phyloP scores from a whole-genome alignment of 495 filamentous ascomycete genomes.

The Neurospora tetrasperma region DNA sequence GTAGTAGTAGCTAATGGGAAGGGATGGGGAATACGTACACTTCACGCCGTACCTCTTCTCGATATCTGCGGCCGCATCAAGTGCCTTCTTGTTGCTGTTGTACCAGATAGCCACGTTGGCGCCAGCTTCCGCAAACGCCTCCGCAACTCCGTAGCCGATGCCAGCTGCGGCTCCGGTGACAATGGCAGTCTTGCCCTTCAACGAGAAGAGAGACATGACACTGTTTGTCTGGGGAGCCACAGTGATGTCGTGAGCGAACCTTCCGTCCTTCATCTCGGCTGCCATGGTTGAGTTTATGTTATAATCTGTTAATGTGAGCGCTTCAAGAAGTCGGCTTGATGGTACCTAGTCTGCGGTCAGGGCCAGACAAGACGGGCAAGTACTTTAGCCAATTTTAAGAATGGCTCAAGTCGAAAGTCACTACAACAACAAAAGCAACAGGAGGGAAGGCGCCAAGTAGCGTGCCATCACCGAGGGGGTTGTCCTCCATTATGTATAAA shows the following conservation, averaged over 20 bases:
- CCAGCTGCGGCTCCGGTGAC: slow-evolving; percentile 74
- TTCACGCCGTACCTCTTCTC: slow-evolving; percentile 69
- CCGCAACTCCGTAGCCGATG: slow-evolving; percentile 70
- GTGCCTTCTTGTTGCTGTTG: slow-evolving; percentile 62
- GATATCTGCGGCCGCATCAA: slow-evolving; percentile 61
- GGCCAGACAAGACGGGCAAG: no score
- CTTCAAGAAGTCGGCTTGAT: neutral
- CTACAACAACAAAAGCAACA: neutral
- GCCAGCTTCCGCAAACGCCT: slow-evolving; percentile 68
- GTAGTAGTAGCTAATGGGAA: neutral
- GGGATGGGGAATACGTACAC: slow-evolving; percentile 37
- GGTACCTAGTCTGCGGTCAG: neutral
- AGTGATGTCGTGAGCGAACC: slow-evolving; percentile 53
- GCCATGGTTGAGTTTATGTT: slow-evolving; percentile 22
- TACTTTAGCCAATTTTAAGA: no score
- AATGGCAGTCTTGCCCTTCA: slow-evolving; percentile 76
- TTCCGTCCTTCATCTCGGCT: slow-evolving; percentile 38
- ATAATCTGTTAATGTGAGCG: neutral
- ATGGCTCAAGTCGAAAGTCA: no score
- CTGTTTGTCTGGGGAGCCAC: slow-evolving; percentile 47
- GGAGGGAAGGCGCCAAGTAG: neutral
- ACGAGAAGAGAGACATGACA: slow-evolving; percentile 70
- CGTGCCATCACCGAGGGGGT: neutral
- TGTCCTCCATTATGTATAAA: neutral
- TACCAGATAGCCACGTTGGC: slow-evolving; percentile 87